Evolutionary conservation across 257 asterid species (phyloP), one percentile per base, ranked within the genome.

Genomic region (Apocynum venetum): DNA sequence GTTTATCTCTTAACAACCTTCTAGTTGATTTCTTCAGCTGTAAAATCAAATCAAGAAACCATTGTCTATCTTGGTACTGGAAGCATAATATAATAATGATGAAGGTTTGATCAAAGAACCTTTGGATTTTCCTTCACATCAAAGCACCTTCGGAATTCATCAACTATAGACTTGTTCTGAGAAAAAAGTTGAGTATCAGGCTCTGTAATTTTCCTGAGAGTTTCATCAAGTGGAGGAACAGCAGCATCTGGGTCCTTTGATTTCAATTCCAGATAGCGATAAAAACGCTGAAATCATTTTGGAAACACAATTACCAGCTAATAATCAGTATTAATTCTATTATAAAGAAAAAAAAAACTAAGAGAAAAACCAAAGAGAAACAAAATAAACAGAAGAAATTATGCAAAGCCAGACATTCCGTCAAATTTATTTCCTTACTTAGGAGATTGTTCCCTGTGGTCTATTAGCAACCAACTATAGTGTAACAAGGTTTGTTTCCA

Each of bases 71-170:
- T 49, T 31, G 7, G 46, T 35, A 47, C 73, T n/a, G 13, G 35
- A 13, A 48, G 44, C 61, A 46, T 31, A 35, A 75, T 61, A 35
- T 43, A 63, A 63, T 3, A 79, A 53, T 49, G 49, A 56, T 55
- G 36, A 15, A 35, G 20, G 66, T 13, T 36, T 19, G 20, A 64
- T 44, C 20, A 80, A 57, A 72, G 72, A 66, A 95, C 99, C 98
- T 91, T 93, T 7, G 98, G 98, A 83, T 96, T 91, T 81, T 93
- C 94, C 85, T 93, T 96, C 79, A 96, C 83, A 80, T 93, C 97
- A 60, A 96, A 96, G 73, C 76, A 72, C 83, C 82, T 80, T 6
- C 84, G 78, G 73, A 93, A 89, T 84, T 91, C 97, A 82, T 91
- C 90, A 56, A 88, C 80, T 80, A 87, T 83, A 61, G 87, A 79